These are phyloP conservation scores for Mortierella hygrophila DNA, from an alignment of 192 early-diverging fungal species.

Conservation along the genomic window DNA sequence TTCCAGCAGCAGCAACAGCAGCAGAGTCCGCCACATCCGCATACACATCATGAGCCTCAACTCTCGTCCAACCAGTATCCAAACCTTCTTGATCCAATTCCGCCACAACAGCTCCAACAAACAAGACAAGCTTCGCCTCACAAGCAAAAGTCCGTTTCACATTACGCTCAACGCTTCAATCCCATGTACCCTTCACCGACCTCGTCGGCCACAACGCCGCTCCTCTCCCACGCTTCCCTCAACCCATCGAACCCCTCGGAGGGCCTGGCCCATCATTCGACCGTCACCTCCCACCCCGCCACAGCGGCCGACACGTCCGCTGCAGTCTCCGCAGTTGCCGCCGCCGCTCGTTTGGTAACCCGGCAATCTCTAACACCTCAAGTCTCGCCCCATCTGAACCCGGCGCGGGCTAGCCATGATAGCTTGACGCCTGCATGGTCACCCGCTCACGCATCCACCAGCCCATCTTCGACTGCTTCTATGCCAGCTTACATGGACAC, in stretches of 20 bases:
- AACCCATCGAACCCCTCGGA: constrained; percentile 19
- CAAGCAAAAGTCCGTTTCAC: constrained; percentile 40
- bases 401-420: neutral
- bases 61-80: constrained; percentile 1
- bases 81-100: constrained; percentile 22
- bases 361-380: constrained; percentile 31
- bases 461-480: constrained; percentile 41
- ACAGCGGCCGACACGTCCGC: constrained; percentile 10
- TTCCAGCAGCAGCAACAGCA: constrained; percentile 17
- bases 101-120: constrained; percentile 21
- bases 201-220: constrained; percentile 38
- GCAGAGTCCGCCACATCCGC: constrained; percentile 2
- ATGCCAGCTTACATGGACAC: constrained; percentile 43
- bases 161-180: constrained; percentile 46
- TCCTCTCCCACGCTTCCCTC: constrained; percentile 33
- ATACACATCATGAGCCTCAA: constrained; percentile 11
- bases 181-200: constrained; percentile 50
- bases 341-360: constrained; percentile 2
- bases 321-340: constrained; percentile 11
- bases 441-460: constrained; percentile 24
- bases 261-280: constrained; percentile 23
- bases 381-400: constrained; percentile 35
- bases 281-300: constrained; percentile 9
- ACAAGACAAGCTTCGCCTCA: constrained; percentile 17
- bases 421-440: constrained; percentile 37